Conservation (phyloP, 1,284 basidiomycete species). For the Cryptococcus neoformans region DNA sequence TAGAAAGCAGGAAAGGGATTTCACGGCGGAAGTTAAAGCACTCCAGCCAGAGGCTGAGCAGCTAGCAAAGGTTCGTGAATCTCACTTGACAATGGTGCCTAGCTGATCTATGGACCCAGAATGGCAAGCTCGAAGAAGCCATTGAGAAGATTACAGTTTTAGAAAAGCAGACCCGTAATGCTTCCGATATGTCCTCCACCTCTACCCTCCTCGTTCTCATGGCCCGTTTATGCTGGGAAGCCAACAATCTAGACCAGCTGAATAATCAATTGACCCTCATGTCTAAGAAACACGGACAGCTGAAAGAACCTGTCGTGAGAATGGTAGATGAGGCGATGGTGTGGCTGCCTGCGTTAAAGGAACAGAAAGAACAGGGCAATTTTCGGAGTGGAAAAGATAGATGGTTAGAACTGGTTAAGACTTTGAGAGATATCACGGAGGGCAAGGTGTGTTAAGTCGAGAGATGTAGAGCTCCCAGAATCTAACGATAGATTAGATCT, state of each 20-base stretch:
- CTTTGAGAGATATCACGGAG: constrained; percentile 86
- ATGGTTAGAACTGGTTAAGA: constrained; percentile 86
- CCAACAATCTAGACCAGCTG: constrained; percentile 61
- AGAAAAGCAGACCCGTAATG: constrained; percentile 97
- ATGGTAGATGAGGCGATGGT: constrained; percentile 83
- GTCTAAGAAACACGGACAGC: constrained; percentile 96
- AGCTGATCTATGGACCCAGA: constrained; percentile 35
- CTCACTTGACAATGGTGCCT: background rate
- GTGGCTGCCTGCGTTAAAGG: constrained; percentile 68
- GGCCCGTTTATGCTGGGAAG: constrained; percentile 66
- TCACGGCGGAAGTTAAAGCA: constrained; percentile 53
- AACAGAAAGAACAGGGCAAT: constrained; percentile 42
- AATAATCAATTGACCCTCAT: constrained; percentile 71
- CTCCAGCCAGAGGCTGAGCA: constrained; percentile 51
- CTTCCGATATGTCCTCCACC: constrained; percentile 88
- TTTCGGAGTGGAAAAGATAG: constrained; percentile 62
- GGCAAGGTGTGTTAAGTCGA: constrained; percentile 67
- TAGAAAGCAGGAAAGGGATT: constrained; percentile 58
- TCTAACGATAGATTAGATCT: constrained; percentile 64
- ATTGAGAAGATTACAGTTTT: constrained; percentile 84
- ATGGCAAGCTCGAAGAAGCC: constrained; percentile 75
- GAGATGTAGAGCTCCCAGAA: background rate
- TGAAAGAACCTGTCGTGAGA: constrained; percentile 83
- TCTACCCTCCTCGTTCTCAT: constrained; percentile 76
- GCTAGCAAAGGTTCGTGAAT: constrained; percentile 48